Base-by-base conservation (phyloP, 768 basidiomycete genomes). In the Mycena chlorophos region DNA sequence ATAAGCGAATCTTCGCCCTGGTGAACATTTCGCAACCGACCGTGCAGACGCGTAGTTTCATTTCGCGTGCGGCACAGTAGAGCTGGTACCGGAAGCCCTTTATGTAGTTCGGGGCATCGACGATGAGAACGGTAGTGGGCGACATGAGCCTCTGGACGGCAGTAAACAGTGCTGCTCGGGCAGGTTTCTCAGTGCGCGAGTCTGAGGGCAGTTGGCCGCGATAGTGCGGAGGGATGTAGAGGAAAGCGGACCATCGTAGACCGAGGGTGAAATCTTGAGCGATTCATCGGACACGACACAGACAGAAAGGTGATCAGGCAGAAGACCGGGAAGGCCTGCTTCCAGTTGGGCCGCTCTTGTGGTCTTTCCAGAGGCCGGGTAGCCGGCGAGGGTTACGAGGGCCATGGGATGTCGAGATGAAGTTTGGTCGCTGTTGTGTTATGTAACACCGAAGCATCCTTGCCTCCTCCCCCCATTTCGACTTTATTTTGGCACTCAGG, bases 81-180 rank as follows among this genome's bases (percentile, higher is more conserved):
- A 99, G 86, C 70, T 99, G 97, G 71, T 99, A 99, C 27, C 97
- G 86, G 68, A 94, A 97, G 12, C 96, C 96, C 69, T 99, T 98
- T 79, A 98, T 98, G 72, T 99, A 98, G 67, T 98, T 98, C 62
- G 90, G 80, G 14, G 87, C 84, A 66, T 99, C 97, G 57, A 94
- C 80, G 62, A 99, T 89, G 55, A 97, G 79, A 64, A 98, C 84
- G 0, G 84, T 89, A 64, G 91, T 85, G 30, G 72, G 69, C 22
- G 80, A 78, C 60, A 99, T 78, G 29, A 82, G 78, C 13, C 97
- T 79, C 63, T 88, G 91, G 49, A 94, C 76, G 1, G 91, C 84
- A 1, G 94, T 85, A 69, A 96, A 93, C 20, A 96, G 78, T 12
- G 88, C 78, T 4, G 81, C 91, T 26, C 97, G 80, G 0, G 93